These are phyloP conservation scores for Fusarium robinianum DNA, from an alignment of 2,329 filamentous ascomycete species.

Conservation along the genomic window DNA sequence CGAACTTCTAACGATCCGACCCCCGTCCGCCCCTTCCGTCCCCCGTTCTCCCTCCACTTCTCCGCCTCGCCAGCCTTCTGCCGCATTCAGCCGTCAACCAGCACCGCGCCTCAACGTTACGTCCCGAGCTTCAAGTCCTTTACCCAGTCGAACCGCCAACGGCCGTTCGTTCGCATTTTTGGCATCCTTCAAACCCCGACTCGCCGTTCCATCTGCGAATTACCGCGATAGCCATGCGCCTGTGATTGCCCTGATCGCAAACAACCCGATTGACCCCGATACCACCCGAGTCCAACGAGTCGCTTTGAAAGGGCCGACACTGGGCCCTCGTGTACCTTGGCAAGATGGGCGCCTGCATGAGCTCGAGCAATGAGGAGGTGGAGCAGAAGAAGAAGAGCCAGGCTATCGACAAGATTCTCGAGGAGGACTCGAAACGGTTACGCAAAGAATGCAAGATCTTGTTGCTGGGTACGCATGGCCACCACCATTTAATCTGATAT, in stretches of 20 bases:
- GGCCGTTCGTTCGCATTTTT: constrained; percentile 1
- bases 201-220: constrained; percentile 18
- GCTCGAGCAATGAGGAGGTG: constrained; percentile 80
- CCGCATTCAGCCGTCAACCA: constrained; percentile 20
- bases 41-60: constrained; percentile 22
- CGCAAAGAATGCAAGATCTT: constrained; percentile 99
- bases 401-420: constrained; percentile 89
- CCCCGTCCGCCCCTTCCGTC: constrained; percentile 23
- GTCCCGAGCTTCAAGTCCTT: constrained; percentile 6
- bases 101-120: constrained; percentile 1
- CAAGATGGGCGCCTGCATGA: constrained; percentile 93
- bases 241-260: constrained; percentile 28
- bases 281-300: constrained; percentile 8
- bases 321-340: constrained; percentile 22
- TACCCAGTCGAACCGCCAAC: not conserved
- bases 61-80: constrained; percentile 25
- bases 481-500: no score
- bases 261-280: constrained; percentile 12
- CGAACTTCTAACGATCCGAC: constrained; percentile 24
- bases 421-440: constrained; percentile 91
- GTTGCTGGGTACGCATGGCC: constrained; percentile 72
- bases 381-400: constrained; percentile 97
- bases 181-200: constrained; percentile 15
- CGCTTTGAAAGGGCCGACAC: constrained; percentile 15
- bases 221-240: constrained; percentile 33